These are phyloP conservation scores for Hygrocybe punicea DNA, from an alignment of 768 basidiomycete species.

Conservation along the genomic window DNA sequence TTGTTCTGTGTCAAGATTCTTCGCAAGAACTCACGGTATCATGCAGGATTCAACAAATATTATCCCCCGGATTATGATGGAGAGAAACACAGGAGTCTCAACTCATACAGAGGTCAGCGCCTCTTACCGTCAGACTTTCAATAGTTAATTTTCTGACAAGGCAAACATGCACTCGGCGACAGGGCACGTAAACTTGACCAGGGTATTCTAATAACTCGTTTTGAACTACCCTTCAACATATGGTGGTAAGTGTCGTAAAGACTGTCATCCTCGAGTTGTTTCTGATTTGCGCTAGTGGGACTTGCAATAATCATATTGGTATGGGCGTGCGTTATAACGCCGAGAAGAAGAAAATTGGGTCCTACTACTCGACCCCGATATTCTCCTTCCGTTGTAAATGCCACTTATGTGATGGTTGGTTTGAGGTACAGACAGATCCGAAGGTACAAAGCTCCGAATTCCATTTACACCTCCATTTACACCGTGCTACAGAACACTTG, in stretches of 20 bases:
- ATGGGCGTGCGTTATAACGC: conserved; percentile 99
- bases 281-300: conserved; percentile 53
- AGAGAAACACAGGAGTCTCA: conserved; percentile 57
- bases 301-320: conserved; percentile 94
- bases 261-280: background rate
- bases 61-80: conserved; percentile 50
- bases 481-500: conserved; percentile 71
- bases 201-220: conserved; percentile 92
- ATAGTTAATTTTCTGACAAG: conserved; percentile 36
- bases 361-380: conserved; percentile 92
- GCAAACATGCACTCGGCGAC: conserved; percentile 92
- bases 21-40: background rate
- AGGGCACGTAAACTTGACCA: conserved; percentile 94
- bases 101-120: conserved; percentile 60
- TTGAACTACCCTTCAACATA: conserved; percentile 94
- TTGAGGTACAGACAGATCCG: conserved; percentile 96
- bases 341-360: conserved; percentile 95
- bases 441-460: conserved; percentile 53
- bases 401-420: conserved; percentile 94
- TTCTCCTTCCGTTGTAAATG: conserved; percentile 97
- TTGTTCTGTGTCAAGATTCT: background rate
- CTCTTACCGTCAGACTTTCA: background rate
- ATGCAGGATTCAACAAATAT: conserved; percentile 48
- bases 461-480: background rate
- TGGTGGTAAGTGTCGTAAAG: conserved; percentile 67